Evolutionary conservation across 805 yeast species (phyloP).

Genomic region (Wickerhamomyces chaumierensis): DNA sequence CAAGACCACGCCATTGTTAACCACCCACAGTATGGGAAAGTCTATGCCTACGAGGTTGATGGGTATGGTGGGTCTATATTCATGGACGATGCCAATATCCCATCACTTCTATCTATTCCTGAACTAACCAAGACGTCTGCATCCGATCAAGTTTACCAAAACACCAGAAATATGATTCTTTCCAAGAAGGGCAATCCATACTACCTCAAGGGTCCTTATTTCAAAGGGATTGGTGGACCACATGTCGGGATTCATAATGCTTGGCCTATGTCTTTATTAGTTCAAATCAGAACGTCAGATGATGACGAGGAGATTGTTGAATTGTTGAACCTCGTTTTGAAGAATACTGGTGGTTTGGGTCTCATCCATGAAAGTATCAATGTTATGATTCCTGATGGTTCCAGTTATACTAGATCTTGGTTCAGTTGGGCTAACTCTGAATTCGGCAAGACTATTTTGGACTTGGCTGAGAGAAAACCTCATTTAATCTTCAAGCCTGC

Average conservation of each 20-base stretch:
- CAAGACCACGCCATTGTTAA: conserved; percentile 51
- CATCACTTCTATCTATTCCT: conserved; percentile 71
- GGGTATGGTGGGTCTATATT: conserved; percentile 65
- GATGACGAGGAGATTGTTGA: conserved; percentile 56
- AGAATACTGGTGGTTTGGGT: conserved; percentile 64
- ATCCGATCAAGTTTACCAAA: conserved; percentile 53
- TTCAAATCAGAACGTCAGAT: conserved; percentile 63
- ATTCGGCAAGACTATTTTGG: conserved; percentile 77
- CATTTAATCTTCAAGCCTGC: conserved; percentile 49
- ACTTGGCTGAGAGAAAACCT: conserved; percentile 64
- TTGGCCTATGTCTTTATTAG: conserved; percentile 85
- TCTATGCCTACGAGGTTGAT: conserved; percentile 82
- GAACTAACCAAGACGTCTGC: conserved; percentile 41
- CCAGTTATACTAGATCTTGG: conserved; percentile 72
- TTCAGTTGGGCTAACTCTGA: conserved; percentile 93
- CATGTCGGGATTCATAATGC: conserved; percentile 74
- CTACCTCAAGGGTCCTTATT: conserved; percentile 46
- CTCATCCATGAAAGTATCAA: conserved; percentile 75
- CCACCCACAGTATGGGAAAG: conserved; percentile 63
- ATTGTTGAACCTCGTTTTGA: conserved; percentile 38
- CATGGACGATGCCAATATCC: conserved; percentile 91
- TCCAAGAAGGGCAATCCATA: conserved; percentile 69
- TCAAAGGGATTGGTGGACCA: conserved; percentile 85
- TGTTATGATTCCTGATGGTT: conserved; percentile 39
- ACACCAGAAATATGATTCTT: conserved; percentile 69